Conservation (phyloP, 345 rosid genomes). For the Moricandia moricandioides region DNA sequence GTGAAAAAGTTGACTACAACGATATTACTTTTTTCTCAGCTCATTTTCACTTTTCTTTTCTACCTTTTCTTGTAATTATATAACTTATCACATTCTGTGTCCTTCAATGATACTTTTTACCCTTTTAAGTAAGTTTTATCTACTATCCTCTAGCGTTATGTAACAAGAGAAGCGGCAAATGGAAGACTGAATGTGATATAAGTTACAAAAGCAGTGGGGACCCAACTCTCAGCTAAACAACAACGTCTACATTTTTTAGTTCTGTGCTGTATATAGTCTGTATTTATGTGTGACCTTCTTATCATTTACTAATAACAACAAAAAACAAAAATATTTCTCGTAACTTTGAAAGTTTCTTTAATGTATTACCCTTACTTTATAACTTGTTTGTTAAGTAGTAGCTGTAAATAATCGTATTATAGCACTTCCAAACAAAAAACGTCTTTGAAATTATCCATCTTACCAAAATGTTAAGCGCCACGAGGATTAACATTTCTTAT, state of each 20-base stretch:
- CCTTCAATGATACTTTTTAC: not conserved
- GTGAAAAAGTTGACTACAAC: no score
- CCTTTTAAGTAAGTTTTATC: not conserved
- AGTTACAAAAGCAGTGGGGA: slow-evolving; percentile 6
- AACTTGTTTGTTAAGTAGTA: not conserved
- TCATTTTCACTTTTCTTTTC: no score
- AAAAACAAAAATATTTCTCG: not conserved
- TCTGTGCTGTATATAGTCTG: not conserved
- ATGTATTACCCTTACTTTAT: not conserved
- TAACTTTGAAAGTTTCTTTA: not conserved
- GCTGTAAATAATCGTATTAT: not conserved
- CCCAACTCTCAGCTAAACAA: slow-evolving; percentile 29
- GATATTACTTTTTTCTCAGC: no score
- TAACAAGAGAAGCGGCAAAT: slow-evolving; percentile 31
- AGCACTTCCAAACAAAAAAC: slow-evolving; percentile 4
- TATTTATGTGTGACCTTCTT: not conserved
- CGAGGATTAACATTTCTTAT: slow-evolving; percentile 11
- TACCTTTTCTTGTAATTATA: no score
- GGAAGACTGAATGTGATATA: slow-evolving; percentile 20
- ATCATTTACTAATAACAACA: slow-evolving; percentile 2
- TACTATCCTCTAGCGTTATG: slow-evolving; percentile 1
- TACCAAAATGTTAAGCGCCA: slow-evolving; percentile 24
- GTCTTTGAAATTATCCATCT: slow-evolving; percentile 12
- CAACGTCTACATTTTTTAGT: slow-evolving; percentile 20
- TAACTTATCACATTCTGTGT: not conserved